Conservation (phyloP, 2,329 filamentous ascomycete genomes). For the Drechslerella coelobrocha region DNA sequence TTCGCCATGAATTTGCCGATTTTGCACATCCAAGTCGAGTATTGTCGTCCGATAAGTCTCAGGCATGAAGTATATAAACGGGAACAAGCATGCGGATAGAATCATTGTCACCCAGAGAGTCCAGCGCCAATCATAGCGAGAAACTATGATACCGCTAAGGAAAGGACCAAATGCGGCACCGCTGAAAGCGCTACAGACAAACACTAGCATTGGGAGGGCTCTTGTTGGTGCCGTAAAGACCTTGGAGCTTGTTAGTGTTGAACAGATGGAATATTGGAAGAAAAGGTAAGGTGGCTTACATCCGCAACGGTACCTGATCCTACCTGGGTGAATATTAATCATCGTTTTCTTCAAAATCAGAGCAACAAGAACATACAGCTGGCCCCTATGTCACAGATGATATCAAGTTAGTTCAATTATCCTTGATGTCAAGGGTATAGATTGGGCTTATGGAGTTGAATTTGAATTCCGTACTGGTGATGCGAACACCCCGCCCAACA, state of each 20-base stretch:
- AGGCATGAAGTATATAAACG: conserved; percentile 29
- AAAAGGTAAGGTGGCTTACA: background rate
- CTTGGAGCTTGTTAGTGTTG: background rate
- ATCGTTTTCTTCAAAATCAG: background rate
- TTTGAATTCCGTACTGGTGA: conserved; percentile 4
- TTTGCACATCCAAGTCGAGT: conserved; percentile 8
- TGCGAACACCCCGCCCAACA: conserved; percentile 12
- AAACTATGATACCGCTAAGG: conserved; percentile 12
- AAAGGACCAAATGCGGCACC: conserved; percentile 17
- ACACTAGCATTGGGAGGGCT: conserved; percentile 12
- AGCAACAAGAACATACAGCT: background rate
- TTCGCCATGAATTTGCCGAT: conserved; percentile 14
- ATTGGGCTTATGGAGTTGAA: too few relatives aligned
- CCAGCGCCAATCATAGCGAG: conserved; percentile 14
- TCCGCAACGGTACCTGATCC: conserved; percentile 18
- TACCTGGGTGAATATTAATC: background rate
- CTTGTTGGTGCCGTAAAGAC: conserved; percentile 8
- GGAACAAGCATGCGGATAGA: conserved; percentile 10
- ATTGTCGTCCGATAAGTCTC: conserved; percentile 17
- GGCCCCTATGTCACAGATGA: too few relatives aligned
- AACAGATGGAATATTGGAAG: background rate
- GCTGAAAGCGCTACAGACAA: conserved; percentile 15
- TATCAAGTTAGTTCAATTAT: too few relatives aligned
- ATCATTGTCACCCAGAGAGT: conserved; percentile 24
- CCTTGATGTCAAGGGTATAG: too few relatives aligned